Conservation (phyloP, 805 yeast genomes). For the Saccharomyces kudriavzevii region DNA sequence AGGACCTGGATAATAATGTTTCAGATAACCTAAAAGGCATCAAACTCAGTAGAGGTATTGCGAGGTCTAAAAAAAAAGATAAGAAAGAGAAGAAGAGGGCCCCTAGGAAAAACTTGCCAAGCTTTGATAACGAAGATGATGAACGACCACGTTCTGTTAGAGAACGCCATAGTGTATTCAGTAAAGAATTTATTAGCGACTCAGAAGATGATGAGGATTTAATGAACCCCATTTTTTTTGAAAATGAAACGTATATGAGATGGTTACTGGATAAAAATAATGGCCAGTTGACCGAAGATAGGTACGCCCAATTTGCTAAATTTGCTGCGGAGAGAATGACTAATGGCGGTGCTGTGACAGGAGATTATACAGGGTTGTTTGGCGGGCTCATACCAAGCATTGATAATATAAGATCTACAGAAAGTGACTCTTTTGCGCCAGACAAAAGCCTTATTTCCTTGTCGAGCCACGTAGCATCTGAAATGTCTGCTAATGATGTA, state of each 20-base stretch:
- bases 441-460: slow-evolving; percentile 13
- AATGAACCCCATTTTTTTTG: slow-evolving; percentile 24
- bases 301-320: slow-evolving; percentile 16
- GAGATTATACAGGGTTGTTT: slow-evolving; percentile 23
- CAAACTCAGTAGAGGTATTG: slow-evolving; percentile 17
- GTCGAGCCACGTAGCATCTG: slow-evolving; percentile 9
- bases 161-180: slow-evolving; percentile 11
- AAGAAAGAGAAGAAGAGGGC: slow-evolving; percentile 5
- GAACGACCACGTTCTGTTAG: not conserved
- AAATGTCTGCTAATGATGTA: slow-evolving; percentile 3
- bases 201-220: slow-evolving; percentile 26
- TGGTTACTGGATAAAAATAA: slow-evolving; percentile 22
- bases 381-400: slow-evolving; percentile 22
- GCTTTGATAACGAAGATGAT: slow-evolving; percentile 7
- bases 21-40: slow-evolving; percentile 4
- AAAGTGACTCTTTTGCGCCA: slow-evolving; percentile 6
- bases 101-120: slow-evolving; percentile 8
- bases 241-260: slow-evolving; percentile 31
- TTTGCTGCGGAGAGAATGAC: slow-evolving; percentile 26
- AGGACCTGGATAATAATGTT: slow-evolving; percentile 13
- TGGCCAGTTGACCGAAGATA: slow-evolving; percentile 22
- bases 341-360: slow-evolving; percentile 13
- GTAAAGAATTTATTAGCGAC: slow-evolving; percentile 29
- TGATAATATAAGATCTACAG: not conserved
- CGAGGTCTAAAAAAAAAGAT: slow-evolving; percentile 14